Conservation (phyloP, 768 basidiomycete genomes). For the Macrolepiota albuminosa region DNA sequence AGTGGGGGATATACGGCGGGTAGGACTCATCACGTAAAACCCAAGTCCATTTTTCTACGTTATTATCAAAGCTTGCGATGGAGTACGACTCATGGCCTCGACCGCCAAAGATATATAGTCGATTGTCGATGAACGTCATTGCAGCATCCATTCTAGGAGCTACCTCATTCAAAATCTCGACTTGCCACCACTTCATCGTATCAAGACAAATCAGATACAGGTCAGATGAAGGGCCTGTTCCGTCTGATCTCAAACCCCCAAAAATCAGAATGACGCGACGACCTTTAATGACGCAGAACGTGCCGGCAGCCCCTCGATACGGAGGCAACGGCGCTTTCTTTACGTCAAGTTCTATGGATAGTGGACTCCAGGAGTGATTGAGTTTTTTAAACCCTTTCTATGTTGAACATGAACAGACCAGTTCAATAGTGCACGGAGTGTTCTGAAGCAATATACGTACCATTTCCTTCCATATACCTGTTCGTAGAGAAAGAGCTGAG, state of each 20-base stretch:
- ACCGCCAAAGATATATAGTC: constrained; percentile 11
- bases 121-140: constrained; percentile 5
- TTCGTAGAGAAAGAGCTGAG: neutral
- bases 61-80: constrained; percentile 5
- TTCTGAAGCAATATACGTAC: neutral
- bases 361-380: neutral
- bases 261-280: constrained; percentile 1
- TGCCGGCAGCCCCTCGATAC: neutral
- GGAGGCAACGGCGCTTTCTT: neutral
- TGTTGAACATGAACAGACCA: neutral
- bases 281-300: neutral
- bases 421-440: neutral
- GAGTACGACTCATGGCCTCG: constrained; percentile 4
- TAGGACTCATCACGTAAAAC: constrained; percentile 11
- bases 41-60: constrained; percentile 4
- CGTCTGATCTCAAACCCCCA: neutral
- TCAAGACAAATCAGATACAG: constrained; percentile 1
- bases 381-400: neutral
- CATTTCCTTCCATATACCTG: neutral
- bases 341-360: neutral
- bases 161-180: neutral
- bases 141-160: neutral
- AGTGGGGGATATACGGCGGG: constrained; percentile 5
- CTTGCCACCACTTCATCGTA: constrained; percentile 2
- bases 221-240: neutral